A percentile compares a stretch with the other conserved stretches of the same genome.
Conservation (phyloP, 1,284 basidiomycete genomes). For the Heterobasidion annosum region DNA sequence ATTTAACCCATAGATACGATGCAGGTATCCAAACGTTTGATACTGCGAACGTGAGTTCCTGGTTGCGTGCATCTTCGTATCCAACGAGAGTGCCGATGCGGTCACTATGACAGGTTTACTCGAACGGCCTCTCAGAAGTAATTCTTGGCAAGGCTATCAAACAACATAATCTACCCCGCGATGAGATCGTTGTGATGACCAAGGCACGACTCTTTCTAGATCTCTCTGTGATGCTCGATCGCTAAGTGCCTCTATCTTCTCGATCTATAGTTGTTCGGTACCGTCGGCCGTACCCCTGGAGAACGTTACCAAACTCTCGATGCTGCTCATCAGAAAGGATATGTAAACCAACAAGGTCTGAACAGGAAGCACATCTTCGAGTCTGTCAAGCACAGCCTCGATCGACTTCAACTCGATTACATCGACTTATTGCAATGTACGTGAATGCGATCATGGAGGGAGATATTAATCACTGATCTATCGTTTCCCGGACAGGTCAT, state of each 20-base stretch:
- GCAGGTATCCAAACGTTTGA: slow-evolving; percentile 3
- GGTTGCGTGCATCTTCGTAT: background rate
- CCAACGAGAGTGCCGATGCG: background rate
- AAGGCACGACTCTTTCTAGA: slow-evolving; percentile 25
- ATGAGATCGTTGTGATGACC: slow-evolving; percentile 48
- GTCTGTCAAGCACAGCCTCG: slow-evolving; percentile 24
- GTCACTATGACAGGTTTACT: slow-evolving; percentile 24
- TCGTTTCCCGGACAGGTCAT: background rate
- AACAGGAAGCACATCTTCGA: slow-evolving; percentile 32
- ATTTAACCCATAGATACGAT: background rate
- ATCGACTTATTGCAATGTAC: slow-evolving; percentile 23
- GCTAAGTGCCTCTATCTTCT: background rate
- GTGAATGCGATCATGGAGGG: background rate
- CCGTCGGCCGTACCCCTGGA: slow-evolving; percentile 3
- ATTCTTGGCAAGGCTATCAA: slow-evolving; percentile 55
- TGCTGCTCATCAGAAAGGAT: slow-evolving; percentile 13
- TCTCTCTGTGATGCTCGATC: background rate
- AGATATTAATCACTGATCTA: background rate
- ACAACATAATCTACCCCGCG: slow-evolving; percentile 41
- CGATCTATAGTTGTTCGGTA: slow-evolving; percentile 4
- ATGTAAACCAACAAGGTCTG: slow-evolving; percentile 28
- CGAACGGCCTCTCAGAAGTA: slow-evolving; percentile 40
- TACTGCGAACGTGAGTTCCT: slow-evolving; percentile 1
- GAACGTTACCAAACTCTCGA: slow-evolving; percentile 8
- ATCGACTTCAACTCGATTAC: slow-evolving; percentile 27